phyloP scores from a whole-genome alignment of 176 grass and related monocot genomes.

The Tillandsia leiboldiana region DNA sequence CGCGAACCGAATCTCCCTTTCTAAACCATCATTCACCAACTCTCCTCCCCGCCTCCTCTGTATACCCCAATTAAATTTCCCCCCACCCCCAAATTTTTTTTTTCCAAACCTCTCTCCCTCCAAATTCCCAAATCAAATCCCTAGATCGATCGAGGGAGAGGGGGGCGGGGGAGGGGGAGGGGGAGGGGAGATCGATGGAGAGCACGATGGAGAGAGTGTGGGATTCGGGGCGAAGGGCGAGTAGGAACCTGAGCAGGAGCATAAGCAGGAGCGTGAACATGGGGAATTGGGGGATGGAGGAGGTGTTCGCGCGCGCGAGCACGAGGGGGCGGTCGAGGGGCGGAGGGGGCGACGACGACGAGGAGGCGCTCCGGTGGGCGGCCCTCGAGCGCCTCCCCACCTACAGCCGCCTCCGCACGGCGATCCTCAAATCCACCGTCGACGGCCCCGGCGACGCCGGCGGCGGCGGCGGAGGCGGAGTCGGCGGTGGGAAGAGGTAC shows the following conservation, averaged over 20 bases:
- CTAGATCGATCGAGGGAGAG: background rate
- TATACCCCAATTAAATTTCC: no score
- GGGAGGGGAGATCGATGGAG: background rate
- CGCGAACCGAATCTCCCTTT: no score
- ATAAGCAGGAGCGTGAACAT: slow-evolving; percentile 70
- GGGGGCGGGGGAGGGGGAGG: no score
- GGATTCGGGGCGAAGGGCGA: slow-evolving; percentile 57
- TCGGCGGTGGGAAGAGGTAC: background rate
- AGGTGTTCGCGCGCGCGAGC: slow-evolving; percentile 41
- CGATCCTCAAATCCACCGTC: slow-evolving; percentile 43
- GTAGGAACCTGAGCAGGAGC: slow-evolving; percentile 44
- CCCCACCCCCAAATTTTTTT: no score
- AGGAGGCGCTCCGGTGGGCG: slow-evolving; percentile 84
- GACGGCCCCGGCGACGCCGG: background rate
- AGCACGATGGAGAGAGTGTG: slow-evolving; percentile 61
- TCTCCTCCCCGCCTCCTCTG: no score
- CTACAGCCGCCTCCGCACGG: slow-evolving; percentile 63
- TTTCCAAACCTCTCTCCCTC: background rate
- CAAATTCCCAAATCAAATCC: background rate
- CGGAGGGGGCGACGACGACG: slow-evolving; percentile 43
- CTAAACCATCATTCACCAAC: no score
- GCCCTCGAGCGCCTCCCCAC: slow-evolving; percentile 84
- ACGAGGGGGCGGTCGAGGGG: slow-evolving; percentile 5
- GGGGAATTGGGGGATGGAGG: slow-evolving; percentile 76
- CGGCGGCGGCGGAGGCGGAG: background rate